Conservation (phyloP, 306 rosid genomes). For the Lathyrus aphaca region DNA sequence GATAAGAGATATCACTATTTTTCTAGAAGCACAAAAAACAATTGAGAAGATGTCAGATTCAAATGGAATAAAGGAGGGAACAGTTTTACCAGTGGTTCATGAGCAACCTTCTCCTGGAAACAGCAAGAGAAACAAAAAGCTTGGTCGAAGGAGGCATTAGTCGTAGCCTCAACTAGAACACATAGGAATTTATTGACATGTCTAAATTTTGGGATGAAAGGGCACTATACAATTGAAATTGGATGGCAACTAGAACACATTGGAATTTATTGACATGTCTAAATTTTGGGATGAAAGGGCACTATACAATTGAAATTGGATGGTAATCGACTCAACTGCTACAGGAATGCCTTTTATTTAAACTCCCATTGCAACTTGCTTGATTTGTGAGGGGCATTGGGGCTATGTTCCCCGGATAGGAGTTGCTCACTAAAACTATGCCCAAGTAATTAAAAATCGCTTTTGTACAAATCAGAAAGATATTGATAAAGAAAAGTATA, state of each 20-base stretch:
- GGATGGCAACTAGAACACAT: conserved; percentile 2
- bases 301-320: not conserved
- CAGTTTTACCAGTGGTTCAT: conserved; percentile 68
- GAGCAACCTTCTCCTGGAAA: conserved; percentile 63
- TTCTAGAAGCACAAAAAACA: conserved; percentile 76
- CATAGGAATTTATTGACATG: conserved; percentile 1
- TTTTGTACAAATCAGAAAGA: no score
- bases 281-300: not conserved
- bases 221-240: not conserved
- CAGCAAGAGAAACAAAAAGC: conserved; percentile 60
- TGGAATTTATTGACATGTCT: conserved; percentile 8
- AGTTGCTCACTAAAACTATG: no score
- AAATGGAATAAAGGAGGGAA: conserved; percentile 81
- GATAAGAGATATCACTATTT: conserved; percentile 84
- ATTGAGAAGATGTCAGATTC: conserved; percentile 66
- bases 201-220: not conserved
- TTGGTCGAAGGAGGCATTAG: conserved; percentile 74
- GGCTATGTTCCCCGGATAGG: no score
- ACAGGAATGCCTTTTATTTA: not conserved
- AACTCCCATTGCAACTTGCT: conserved; percentile 7
- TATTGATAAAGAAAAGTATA: no score
- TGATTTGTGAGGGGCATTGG: not conserved
- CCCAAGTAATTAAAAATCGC: no score
- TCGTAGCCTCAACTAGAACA: conserved; percentile 13
- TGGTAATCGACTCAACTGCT: not conserved